Base-by-base conservation (phyloP, 768 basidiomycete genomes). In the Leucogyrophana mollusca region DNA sequence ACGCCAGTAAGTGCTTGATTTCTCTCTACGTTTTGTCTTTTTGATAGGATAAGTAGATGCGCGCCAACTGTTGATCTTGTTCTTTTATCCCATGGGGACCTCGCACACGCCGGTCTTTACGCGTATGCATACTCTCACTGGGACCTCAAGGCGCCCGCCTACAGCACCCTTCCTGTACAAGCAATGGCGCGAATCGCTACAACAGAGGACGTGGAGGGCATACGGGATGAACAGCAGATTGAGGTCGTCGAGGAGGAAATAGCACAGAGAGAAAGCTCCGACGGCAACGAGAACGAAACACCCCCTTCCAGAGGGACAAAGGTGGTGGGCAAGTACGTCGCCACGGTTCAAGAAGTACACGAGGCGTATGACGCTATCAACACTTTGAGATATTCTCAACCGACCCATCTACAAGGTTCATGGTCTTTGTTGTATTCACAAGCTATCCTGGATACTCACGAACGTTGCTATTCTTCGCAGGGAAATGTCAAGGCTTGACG, bases 161-260 rank as follows among this genome's bases (percentile, higher is more conserved):
- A 98, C 63, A 88, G 90, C 0, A 95, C 94, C 2, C 79, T 97
- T 21, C 95, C 95, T 30, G 93, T 96, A 0, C 91, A 94, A 55
- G 92, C 94, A 45, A 95, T 94, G 86, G 95, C 90, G 4, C 78
- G 91, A 25, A 90, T 97, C 34, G 91, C 91, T 13, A 87, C 89
- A 2, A 79, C 87, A 5, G 92, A 97, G 65, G 94, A 96, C 57
- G 78, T 87, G 1, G 90, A 94, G 55, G 82, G 83, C 11, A 76
- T 92, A 14, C 74, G 87, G 34, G 84, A 85, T 36, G 86, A 92
- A 60, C 78, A 89, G 56, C 80, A 85, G 48, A 69, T 89, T 32
- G 68, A 67, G 17, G 54, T 59, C 30, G 33, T 43, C 2, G 51
- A 61, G 20, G 49, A 61, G 45, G 54, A 62, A 21, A 46, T 67